Conservation (phyloP, 2,329 filamentous ascomycete genomes). For the Botrytis aclada region DNA sequence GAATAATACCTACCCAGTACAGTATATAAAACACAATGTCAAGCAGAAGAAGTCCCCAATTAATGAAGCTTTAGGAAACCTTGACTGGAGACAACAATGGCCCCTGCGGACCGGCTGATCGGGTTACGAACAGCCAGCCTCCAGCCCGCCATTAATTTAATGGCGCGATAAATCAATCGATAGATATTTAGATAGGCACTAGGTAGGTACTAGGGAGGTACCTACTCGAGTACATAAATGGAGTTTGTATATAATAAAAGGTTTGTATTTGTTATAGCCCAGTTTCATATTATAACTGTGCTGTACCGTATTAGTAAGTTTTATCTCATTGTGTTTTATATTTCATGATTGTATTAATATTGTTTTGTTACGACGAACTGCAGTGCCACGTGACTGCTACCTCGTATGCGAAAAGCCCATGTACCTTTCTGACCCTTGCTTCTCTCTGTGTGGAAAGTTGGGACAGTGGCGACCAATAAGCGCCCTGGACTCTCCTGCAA, state of each 20-base stretch:
- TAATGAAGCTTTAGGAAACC: neutral
- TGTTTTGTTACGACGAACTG: neutral
- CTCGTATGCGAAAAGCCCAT: neutral
- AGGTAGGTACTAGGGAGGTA: too few relatives aligned
- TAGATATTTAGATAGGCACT: neutral
- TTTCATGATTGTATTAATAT: too few relatives aligned
- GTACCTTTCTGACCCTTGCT: constrained; percentile 6
- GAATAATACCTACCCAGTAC: neutral
- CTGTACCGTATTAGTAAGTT: neutral
- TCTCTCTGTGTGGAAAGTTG: neutral
- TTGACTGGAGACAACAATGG: neutral
- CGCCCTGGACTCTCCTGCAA: neutral
- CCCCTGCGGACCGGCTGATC: neutral
- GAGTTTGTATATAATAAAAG: neutral
- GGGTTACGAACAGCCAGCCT: neutral
- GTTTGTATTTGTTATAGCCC: neutral
- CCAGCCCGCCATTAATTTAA: neutral
- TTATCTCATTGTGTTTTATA: neutral
- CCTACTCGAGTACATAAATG: neutral
- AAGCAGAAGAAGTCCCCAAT: neutral
- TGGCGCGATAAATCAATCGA: neutral
- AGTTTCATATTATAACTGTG: neutral
- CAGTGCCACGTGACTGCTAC: neutral
- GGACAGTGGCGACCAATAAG: neutral
- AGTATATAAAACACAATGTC: neutral